Base-by-base conservation (phyloP, 495 filamentous ascomycete species). In the Talaromyces ruber region DNA sequence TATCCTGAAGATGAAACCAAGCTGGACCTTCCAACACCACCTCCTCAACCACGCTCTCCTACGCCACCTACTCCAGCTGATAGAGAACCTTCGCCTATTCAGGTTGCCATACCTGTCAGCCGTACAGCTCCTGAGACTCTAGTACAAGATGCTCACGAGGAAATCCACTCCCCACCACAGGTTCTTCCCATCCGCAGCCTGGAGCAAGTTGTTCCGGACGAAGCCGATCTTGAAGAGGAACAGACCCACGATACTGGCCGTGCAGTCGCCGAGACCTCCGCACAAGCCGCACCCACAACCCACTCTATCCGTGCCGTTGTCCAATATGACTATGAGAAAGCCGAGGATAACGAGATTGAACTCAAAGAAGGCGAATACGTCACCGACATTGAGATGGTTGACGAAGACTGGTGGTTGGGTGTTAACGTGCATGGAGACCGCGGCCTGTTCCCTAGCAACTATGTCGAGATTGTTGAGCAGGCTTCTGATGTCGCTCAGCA, bases 321-420 rank as follows among this genome's bases (percentile, higher is more conserved):
- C 53, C 88, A 95, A 64, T 99, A 91, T 71, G 95, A 99, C 68
- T 99, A 99, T 66, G 93, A 97, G 63, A 97, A 93, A 58, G 92
- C 90, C 3, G 94, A 99, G 73, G 91, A 96, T 61, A 99, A 99
- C 70, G 94, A 99, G 71, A 79, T 98, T 50, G 90, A 96, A 61
- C 80, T 99, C 4, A 80, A 79, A n/a, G 94, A 99, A 73, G 92
- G 92, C 18, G 91, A 96, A 61, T 84, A 86, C 66, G 87, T 99
- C 37, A 93, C 86, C n/a, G 86, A 97, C 64, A 96, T 99, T 68
- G 92, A 99, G 52, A 95, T 96, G 91, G 92, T 98, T 2, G 95
- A 98, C 64, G 76, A 82, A 53, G 93, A 98, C 70, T 99, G 94
- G 94, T 99, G 94, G 94, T 86, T 94, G 82, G 94, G 94, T 11